Conservation (phyloP, 192 early-diverging fungal species). For the Backusella macrospora region DNA sequence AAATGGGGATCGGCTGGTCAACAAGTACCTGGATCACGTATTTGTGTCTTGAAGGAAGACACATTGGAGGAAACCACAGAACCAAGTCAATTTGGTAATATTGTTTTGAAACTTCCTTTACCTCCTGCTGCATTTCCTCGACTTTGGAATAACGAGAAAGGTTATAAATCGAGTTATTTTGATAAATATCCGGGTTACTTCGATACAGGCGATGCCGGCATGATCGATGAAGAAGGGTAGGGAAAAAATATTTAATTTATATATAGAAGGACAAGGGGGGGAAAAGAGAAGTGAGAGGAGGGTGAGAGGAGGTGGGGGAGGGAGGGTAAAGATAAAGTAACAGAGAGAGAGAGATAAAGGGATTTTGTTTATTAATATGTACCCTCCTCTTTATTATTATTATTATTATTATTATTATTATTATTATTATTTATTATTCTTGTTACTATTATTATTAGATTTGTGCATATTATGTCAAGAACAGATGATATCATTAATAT, state of each 20-base stretch:
- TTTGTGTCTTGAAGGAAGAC: conserved; percentile 61
- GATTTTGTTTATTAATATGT: background rate
- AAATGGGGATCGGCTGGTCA: conserved; percentile 79
- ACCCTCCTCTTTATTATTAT: conserved; percentile 15
- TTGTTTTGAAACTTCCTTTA: conserved; percentile 78
- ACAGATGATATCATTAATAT: conserved; percentile 86
- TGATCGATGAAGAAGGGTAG: conserved; percentile 71
- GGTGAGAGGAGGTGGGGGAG: background rate
- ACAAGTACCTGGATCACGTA: conserved; percentile 76
- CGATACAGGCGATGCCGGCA: conserved; percentile 83
- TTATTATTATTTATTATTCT: conserved; percentile 5
- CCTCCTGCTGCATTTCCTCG: conserved; percentile 78
- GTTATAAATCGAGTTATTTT: conserved; percentile 77
- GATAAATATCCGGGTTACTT: conserved; percentile 78
- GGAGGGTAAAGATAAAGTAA: background rate
- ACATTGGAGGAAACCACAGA: conserved; percentile 47
- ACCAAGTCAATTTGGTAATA: conserved; percentile 71
- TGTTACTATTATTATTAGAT: conserved; percentile 29
- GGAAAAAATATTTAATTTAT: conserved; percentile 44
- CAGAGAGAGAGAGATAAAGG: background rate
- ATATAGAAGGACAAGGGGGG: conserved; percentile 34
- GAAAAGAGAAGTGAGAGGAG: background rate
- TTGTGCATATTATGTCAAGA: conserved; percentile 71
- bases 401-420: conserved; percentile 4
- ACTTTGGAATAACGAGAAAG: conserved; percentile 78